Percentiles rank a stretch among this genome's conserved stretches.
Conservation (phyloP, 2,329 filamentous ascomycete species). For the Sphaerulina vaccinii region DNA sequence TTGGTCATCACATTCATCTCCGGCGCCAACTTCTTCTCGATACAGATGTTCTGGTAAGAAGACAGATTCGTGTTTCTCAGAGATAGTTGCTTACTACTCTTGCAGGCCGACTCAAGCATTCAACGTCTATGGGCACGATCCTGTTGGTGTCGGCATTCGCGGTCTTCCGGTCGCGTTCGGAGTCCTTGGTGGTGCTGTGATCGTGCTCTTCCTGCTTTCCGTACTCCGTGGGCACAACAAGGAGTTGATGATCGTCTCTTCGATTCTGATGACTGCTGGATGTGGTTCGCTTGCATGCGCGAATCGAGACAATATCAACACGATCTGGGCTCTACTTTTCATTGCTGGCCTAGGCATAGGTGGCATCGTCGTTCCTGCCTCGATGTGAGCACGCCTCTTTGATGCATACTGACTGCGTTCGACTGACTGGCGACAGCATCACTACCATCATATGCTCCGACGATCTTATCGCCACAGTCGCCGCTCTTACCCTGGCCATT, state of each 20-base stretch:
- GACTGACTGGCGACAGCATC: too few relatives aligned
- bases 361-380: slow-evolving; percentile 66
- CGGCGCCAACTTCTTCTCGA: slow-evolving; percentile 41
- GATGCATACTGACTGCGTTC: too few relatives aligned
- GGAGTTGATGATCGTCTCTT: slow-evolving; percentile 60
- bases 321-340: slow-evolving; percentile 38
- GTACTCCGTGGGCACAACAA: slow-evolving; percentile 59
- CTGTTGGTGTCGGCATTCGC: slow-evolving; percentile 62
- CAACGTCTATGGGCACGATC: slow-evolving; percentile 52
- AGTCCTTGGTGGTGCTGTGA: slow-evolving; percentile 60
- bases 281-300: slow-evolving; percentile 36
- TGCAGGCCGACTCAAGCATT: slow-evolving; percentile 41
- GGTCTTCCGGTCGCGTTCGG: slow-evolving; percentile 63
- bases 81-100: too few relatives aligned
- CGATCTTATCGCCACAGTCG: slow-evolving; percentile 68
- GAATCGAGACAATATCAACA: slow-evolving; percentile 32
- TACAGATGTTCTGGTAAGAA: slow-evolving; percentile 38
- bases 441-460: slow-evolving; percentile 67
- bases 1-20: slow-evolving; percentile 43
- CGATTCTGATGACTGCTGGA: slow-evolving; percentile 64
- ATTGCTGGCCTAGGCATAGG: slow-evolving; percentile 65
- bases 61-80: too few relatives aligned
- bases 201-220: slow-evolving; percentile 60
- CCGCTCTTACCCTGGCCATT: slow-evolving; percentile 67
- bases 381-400: too few relatives aligned